Percentiles rank a stretch among this genome's conserved stretches.
These are phyloP conservation scores for Xerocomellus amylosporus DNA, from an alignment of 768 basidiomycete species.

Conservation along the genomic window DNA sequence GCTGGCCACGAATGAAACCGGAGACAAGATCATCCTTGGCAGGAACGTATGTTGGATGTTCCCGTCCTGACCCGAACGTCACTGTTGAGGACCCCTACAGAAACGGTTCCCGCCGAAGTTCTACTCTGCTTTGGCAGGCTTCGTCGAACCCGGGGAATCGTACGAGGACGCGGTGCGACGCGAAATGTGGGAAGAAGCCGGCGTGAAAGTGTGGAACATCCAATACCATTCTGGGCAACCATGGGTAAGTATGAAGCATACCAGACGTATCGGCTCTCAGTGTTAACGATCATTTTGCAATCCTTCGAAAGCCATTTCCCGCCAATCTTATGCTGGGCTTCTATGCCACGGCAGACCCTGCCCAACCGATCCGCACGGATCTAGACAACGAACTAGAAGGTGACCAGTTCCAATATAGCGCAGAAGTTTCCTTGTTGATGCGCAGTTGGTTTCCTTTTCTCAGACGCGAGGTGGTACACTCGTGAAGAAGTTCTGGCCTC, in stretches of 20 bases:
- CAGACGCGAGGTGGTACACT: conserved; percentile 90
- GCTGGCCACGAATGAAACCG: conserved; percentile 75
- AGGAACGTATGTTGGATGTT: conserved; percentile 57
- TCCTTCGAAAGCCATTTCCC: conserved; percentile 70
- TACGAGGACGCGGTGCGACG: conserved; percentile 91
- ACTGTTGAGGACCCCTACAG: conserved; percentile 32
- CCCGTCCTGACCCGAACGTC: background rate
- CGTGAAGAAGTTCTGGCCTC: conserved; percentile 67
- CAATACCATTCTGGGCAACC: conserved; percentile 85
- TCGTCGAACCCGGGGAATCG: conserved; percentile 91
- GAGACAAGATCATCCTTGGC: conserved; percentile 84
- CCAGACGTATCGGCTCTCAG: background rate
- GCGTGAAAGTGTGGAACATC: conserved; percentile 80
- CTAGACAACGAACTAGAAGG: conserved; percentile 96
- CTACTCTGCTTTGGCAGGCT: conserved; percentile 91
- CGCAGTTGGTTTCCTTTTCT: background rate
- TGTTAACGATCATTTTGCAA: background rate
- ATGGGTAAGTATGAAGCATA: conserved; percentile 54
- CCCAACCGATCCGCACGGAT: conserved; percentile 74
- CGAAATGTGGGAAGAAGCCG: conserved; percentile 96
- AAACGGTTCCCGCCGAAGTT: conserved; percentile 65
- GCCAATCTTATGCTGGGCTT: conserved; percentile 90
- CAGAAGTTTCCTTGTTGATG: background rate
- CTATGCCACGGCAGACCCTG: conserved; percentile 73
- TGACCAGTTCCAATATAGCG: conserved; percentile 21